Percentiles rank a stretch among this genome's conserved stretches.
phyloP scores from a whole-genome alignment of 2,329 filamentous ascomycete genomes.

The Hymenoscyphus linearis region DNA sequence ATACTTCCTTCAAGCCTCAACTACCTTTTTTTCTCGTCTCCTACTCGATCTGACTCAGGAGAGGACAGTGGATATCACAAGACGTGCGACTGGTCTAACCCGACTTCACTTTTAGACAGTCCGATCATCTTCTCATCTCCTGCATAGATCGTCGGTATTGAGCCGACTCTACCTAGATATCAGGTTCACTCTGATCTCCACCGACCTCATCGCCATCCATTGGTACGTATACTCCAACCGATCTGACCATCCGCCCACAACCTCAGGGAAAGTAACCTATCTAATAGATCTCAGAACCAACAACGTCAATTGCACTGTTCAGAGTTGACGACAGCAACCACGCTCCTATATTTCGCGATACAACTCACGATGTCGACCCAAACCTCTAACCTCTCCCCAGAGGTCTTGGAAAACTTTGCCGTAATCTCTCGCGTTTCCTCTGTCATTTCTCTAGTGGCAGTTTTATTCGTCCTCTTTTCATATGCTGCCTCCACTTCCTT shows the following conservation, averaged over 20 bases:
- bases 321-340: not conserved
- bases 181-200: not conserved
- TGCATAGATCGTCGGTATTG: not conserved
- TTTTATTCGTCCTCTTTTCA: slow-evolving; percentile 65
- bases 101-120: not conserved
- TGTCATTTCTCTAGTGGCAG: slow-evolving; percentile 64
- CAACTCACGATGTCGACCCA: not conserved
- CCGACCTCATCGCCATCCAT: not conserved
- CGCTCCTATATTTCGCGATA: no score
- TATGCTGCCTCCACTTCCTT: slow-evolving; percentile 55
- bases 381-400: not conserved
- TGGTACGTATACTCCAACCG: not conserved
- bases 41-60: no score
- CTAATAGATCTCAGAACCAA: not conserved
- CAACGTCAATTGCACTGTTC: not conserved
- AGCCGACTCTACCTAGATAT: not conserved
- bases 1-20: not conserved
- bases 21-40: not conserved
- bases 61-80: not conserved
- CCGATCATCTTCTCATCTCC: not conserved
- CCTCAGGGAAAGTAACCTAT: not conserved
- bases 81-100: not conserved
- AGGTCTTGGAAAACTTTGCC: slow-evolving; percentile 36
- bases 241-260: not conserved
- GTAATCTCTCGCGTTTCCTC: slow-evolving; percentile 65